These are phyloP conservation scores for Ceratobasidium sp. DNA, from an alignment of 1,284 basidiomycete genomes.

Conservation along the genomic window DNA sequence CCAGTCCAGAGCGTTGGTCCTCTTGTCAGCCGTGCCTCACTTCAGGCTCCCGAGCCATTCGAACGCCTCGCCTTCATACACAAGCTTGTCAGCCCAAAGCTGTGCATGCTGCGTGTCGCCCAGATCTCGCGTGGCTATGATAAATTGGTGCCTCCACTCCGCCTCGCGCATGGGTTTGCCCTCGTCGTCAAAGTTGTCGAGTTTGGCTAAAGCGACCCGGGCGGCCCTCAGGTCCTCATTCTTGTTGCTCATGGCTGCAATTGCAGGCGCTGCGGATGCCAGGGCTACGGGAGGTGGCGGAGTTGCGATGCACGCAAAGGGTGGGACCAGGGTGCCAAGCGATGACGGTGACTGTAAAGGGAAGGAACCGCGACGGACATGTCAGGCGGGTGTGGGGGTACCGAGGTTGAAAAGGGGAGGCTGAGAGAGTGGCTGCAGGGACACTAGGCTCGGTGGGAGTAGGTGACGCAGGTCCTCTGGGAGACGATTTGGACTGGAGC, in stretches of 20 bases:
- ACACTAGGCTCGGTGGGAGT: no score
- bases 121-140: background rate
- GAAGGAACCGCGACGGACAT: no score
- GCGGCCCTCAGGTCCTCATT: conserved; percentile 21
- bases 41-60: conserved; percentile 1
- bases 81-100: conserved; percentile 9
- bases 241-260: background rate
- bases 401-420: no score
- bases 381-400: no score
- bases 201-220: background rate
- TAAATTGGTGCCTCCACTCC: conserved; percentile 4
- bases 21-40: background rate
- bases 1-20: background rate
- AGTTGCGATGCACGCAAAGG: no score
- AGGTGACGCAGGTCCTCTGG: no score
- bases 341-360: no score
- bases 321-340: no score
- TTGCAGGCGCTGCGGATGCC: background rate
- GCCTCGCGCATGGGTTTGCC: background rate
- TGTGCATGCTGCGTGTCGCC: background rate
- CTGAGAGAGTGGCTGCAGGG: no score
- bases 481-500: no score
- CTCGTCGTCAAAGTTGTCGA: conserved; percentile 14
- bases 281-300: no score
- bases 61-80: conserved; percentile 10